Percentiles rank a stretch among this genome's conserved stretches.
phyloP scores from a whole-genome alignment of 139 green algal genomes.

The Haematococcus lacustris region DNA sequence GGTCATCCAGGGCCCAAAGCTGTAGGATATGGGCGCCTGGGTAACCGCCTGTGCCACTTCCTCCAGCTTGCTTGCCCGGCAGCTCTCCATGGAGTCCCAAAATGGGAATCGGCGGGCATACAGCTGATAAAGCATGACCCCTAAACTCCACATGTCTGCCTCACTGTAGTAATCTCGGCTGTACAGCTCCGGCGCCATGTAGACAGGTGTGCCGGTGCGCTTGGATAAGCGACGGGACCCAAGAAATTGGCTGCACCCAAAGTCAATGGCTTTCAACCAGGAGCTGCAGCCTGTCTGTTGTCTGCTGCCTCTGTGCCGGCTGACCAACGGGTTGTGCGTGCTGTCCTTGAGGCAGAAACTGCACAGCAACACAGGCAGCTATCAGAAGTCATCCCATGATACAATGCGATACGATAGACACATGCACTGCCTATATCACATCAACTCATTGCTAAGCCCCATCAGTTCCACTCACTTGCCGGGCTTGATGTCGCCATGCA shows the following conservation, averaged over 20 bases:
- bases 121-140: conserved; percentile 75
- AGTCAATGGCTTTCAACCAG: conserved; percentile 52
- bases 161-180: conserved; percentile 55
- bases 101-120: conserved; percentile 48
- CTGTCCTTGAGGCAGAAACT: conserved; percentile 34
- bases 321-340: conserved; percentile 6
- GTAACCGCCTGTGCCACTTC: conserved; percentile 26
- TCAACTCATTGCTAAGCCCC: not conserved
- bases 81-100: conserved; percentile 25
- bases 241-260: conserved; percentile 45
- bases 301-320: not conserved
- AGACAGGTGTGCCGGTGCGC: conserved; percentile 69
- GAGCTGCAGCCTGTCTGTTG: no score
- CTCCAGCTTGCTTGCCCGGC: conserved; percentile 12
- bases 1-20: conserved; percentile 36
- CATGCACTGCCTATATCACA: not conserved
- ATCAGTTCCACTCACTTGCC: conserved; percentile 7
- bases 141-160: conserved; percentile 74
- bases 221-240: conserved; percentile 29
- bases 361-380: no score
- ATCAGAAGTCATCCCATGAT: not conserved
- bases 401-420: not conserved
- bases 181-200: conserved; percentile 84
- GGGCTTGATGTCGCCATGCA: conserved; percentile 28
- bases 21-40: conserved; percentile 7